Conservation (phyloP, 176 grass and related monocot genomes). For the Juncus inflexus region DNA sequence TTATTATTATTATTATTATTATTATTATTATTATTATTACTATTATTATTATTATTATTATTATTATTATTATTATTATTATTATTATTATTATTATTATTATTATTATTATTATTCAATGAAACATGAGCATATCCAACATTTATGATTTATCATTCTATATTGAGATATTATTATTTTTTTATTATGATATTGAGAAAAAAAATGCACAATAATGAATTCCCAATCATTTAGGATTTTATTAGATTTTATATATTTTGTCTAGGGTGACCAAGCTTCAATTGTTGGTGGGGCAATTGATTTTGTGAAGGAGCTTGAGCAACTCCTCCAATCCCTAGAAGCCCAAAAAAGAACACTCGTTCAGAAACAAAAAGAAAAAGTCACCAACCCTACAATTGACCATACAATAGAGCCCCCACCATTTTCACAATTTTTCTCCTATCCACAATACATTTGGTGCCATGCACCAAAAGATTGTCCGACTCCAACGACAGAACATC, state of each 20-base stretch:
- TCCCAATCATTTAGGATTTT: neutral
- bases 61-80: too few relatives aligned
- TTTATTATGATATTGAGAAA: too few relatives aligned
- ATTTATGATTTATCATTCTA: too few relatives aligned
- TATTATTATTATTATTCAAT: too few relatives aligned
- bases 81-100: too few relatives aligned
- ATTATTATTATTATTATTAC: too few relatives aligned
- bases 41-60: too few relatives aligned
- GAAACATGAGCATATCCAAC: too few relatives aligned
- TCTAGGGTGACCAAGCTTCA: constrained; percentile 88
- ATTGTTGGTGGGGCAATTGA: constrained; percentile 92
- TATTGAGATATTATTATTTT: too few relatives aligned
- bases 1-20: too few relatives aligned
- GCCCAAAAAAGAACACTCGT: constrained; percentile 54
- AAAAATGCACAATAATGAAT: too few relatives aligned
- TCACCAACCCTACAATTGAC: constrained; percentile 9
- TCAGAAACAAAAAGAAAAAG: neutral
- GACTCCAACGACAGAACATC: constrained; percentile 8
- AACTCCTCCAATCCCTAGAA: constrained; percentile 80
- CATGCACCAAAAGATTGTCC: constrained; percentile 35
- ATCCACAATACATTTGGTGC: constrained; percentile 62
- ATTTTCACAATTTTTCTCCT: constrained; percentile 83
- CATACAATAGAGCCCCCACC: constrained; percentile 27
- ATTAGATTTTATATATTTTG: neutral
- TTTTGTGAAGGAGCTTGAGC: constrained; percentile 92